These are phyloP conservation scores for Stagonosporopsis vannaccii DNA, from an alignment of 2,329 filamentous ascomycete species.

Conservation along the genomic window DNA sequence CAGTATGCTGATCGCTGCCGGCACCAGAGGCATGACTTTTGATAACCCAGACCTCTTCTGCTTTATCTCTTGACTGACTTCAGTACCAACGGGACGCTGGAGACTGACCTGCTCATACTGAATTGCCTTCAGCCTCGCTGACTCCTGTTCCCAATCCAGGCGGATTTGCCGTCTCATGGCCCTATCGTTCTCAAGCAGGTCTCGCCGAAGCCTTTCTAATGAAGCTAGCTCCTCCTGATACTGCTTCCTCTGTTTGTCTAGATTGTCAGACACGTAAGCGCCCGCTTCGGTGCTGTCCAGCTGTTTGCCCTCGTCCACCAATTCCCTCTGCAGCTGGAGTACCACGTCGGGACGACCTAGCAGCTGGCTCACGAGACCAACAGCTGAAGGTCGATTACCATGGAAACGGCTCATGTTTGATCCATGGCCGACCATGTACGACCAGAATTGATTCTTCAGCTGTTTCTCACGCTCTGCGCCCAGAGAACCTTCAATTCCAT, in stretches of 20 bases:
- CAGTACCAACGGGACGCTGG: slow-evolving; percentile 11
- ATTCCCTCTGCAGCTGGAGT: not conserved
- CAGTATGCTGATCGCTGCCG: slow-evolving; percentile 8
- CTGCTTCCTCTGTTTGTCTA: not conserved
- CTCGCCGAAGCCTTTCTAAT: slow-evolving; percentile 5
- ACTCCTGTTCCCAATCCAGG: slow-evolving; percentile 14
- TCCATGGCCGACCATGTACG: not conserved
- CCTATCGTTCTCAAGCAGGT: slow-evolving; percentile 6
- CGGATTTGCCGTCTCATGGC: slow-evolving; percentile 15
- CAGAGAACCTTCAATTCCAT: not conserved
- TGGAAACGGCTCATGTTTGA: slow-evolving; percentile 3
- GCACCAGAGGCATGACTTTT: slow-evolving; percentile 10
- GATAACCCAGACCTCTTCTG: slow-evolving; percentile 8
- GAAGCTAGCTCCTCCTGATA: not conserved
- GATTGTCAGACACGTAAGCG: not conserved
- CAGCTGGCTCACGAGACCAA: not conserved
- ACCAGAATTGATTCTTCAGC: not conserved
- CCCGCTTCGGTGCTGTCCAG: not conserved
- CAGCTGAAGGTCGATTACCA: not conserved
- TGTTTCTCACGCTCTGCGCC: not conserved
- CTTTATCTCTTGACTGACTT: slow-evolving; percentile 14
- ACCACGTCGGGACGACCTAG: not conserved
- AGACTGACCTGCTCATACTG: slow-evolving; percentile 15
- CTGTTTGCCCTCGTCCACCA: not conserved
- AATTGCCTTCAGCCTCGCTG: not conserved